A percentile compares a stretch with the other conserved stretches of the same genome.
phyloP scores from a whole-genome alignment of 306 rosid genomes.

The Albizia julibrissin region DNA sequence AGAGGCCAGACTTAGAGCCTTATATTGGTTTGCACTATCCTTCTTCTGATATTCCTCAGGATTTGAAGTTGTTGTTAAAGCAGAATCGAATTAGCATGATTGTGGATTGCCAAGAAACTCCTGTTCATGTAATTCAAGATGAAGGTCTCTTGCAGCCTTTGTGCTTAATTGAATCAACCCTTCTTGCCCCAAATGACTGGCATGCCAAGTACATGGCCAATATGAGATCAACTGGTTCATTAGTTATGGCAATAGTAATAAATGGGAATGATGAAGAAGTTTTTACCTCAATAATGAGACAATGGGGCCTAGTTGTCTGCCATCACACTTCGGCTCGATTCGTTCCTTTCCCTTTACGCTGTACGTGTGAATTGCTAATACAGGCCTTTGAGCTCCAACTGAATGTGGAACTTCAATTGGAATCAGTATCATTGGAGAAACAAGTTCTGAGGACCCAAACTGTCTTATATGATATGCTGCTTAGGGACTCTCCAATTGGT shows the following conservation, averaged over 20 bases:
- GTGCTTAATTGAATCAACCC: slow-evolving; percentile 85
- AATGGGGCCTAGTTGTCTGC: slow-evolving; percentile 96
- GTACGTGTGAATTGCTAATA: slow-evolving; percentile 91
- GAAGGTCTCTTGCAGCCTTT: slow-evolving; percentile 74
- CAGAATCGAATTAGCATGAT: slow-evolving; percentile 94
- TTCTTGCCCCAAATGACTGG: slow-evolving; percentile 88
- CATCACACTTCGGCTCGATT: slow-evolving; percentile 83
- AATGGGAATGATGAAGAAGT: slow-evolving; percentile 64
- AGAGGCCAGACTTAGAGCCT: slow-evolving; percentile 78
- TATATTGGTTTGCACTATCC: slow-evolving; percentile 92
- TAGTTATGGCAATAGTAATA: slow-evolving; percentile 79
- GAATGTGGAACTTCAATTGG: slow-evolving; percentile 85
- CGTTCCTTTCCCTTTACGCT: slow-evolving; percentile 78
- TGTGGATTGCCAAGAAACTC: slow-evolving; percentile 73
- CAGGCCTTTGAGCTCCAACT: slow-evolving; percentile 90
- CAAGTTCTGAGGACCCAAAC: slow-evolving; percentile 86
- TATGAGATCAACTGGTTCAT: slow-evolving; percentile 85
- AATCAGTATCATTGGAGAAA: slow-evolving; percentile 66
- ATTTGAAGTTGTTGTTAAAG: slow-evolving; percentile 87
- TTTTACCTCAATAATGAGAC: slow-evolving; percentile 58
- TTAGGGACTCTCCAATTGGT: slow-evolving; percentile 81
- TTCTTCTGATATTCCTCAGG: slow-evolving; percentile 90
- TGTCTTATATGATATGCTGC: slow-evolving; percentile 89
- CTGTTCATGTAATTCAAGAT: slow-evolving; percentile 71
- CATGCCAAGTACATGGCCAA: slow-evolving; percentile 97